These are phyloP conservation scores for Blumeria hordei DNA, from an alignment of 2,329 filamentous ascomycete genomes.

Conservation along the genomic window DNA sequence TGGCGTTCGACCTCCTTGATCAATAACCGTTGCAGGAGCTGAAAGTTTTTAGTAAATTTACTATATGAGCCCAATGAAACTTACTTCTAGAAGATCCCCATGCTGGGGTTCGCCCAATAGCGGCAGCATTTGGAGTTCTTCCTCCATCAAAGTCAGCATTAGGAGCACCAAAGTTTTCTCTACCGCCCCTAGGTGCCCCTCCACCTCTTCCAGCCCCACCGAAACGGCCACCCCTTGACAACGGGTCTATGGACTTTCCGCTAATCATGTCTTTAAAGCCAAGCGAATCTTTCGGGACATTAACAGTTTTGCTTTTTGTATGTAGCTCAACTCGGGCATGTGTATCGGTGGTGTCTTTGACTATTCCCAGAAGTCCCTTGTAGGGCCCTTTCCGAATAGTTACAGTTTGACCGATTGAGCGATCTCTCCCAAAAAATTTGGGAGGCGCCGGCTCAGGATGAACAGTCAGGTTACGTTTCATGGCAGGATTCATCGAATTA, in stretches of 20 bases:
- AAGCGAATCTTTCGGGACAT: constrained; percentile 59
- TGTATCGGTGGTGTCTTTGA: constrained; percentile 77
- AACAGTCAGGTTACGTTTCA: constrained; percentile 42
- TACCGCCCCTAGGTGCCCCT: constrained; percentile 18
- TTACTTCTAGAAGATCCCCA: constrained; percentile 44
- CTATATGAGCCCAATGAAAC: constrained; percentile 14
- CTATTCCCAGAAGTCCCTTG: constrained; percentile 83
- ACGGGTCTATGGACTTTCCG: constrained; percentile 54
- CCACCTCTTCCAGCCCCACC: constrained; percentile 20
- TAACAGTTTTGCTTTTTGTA: constrained; percentile 79
- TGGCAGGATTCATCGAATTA: constrained; percentile 73
- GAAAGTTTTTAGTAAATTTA: constrained; percentile 5
- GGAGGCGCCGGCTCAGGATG: constrained; percentile 37
- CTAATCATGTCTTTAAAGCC: constrained; percentile 66
- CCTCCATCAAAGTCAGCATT: constrained; percentile 25
- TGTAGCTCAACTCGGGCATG: constrained; percentile 80
- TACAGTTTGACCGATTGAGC: constrained; percentile 74
- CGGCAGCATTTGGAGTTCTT: constrained; percentile 40
- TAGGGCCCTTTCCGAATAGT: constrained; percentile 68
- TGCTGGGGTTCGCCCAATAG: constrained; percentile 46
- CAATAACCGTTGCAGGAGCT: constrained; percentile 27
- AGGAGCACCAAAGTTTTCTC: constrained; percentile 23
- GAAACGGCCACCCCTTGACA: constrained; percentile 21
- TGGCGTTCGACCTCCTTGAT: constrained; percentile 34
- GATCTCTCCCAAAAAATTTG: constrained; percentile 54